Evolutionary conservation across 2,329 filamentous ascomycete species (phyloP), one percentile per base, ranked within the genome.

Genomic region (Aspergillus eucalypticola): DNA sequence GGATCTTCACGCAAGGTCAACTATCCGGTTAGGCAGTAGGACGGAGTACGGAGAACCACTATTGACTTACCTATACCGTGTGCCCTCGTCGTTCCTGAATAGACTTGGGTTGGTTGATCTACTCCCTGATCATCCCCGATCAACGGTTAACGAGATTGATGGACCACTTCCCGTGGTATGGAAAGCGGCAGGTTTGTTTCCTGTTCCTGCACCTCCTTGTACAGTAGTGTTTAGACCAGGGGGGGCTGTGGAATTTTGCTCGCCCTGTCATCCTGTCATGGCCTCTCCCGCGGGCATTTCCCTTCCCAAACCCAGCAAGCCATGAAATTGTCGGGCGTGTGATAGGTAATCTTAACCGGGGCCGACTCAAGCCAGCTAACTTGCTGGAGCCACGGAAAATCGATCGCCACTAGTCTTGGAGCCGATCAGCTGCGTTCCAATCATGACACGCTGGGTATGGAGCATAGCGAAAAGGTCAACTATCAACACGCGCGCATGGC

Each of bases 391-490:
- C 52, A 60, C 54, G 41, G 42, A 27, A 58, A 60, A 49, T 54
- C 59, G 67, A 69, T 69, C 65, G 62, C 57, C 67, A 61, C 61
- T 67, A 68, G 61, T 60, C 35, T 29, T 44, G 53, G 41, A 55
- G 53, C 15, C 53, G 53, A 46, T 44, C 42, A 46, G 53, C 39
- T 32, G 53, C 15, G 42, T 55, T 44, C 53, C 39, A 44, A 44
- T 50, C 46, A 50, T 35, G 25, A 55, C 25, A 41, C 41, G 39
- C 39, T 29, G 39, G 15, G 39, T 23, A 50, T 50, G 25, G 46
- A 11, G 25, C 46, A 50, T 11, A 29, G 46, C 8, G 46, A 32
- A 35, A 13, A 50, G 46, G 46, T 50, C 46, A 17, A 49, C 23
- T 13, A 27, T 49, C 44, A 49, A 29, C 25, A 50, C 46, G 25